Evolutionary conservation across 176 grass and related monocot species (phyloP).

Genomic region (Thinopyrum elongatum): DNA sequence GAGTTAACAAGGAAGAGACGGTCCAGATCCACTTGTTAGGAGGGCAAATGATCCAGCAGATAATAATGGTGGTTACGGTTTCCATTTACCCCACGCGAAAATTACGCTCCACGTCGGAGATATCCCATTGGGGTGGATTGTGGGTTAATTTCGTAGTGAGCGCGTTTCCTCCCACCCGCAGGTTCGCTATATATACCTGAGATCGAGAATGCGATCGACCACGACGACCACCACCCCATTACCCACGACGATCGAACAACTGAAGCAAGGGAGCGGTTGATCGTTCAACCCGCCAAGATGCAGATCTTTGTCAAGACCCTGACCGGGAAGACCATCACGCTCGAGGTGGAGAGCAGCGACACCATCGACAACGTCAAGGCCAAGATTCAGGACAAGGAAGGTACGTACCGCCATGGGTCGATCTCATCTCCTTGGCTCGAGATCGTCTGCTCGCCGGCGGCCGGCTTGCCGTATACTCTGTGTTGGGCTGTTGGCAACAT

Average conservation of each 20-base stretch:
- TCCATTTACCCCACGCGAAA: background rate
- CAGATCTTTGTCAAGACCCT: conserved; percentile 18
- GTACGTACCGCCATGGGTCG: background rate
- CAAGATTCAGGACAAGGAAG: conserved; percentile 14
- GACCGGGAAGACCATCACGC: conserved; percentile 11
- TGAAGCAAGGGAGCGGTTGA: background rate
- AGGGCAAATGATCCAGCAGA: too few relatives aligned
- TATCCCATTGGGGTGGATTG: background rate
- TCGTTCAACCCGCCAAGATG: background rate
- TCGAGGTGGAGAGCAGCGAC: conserved; percentile 20
- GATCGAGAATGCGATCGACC: background rate
- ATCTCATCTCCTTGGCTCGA: background rate
- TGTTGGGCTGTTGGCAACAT: too few relatives aligned
- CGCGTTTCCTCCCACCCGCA: background rate
- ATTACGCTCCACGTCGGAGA: background rate
- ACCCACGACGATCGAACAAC: background rate
- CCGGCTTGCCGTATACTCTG: too few relatives aligned
- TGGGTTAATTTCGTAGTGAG: background rate
- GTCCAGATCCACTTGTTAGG: too few relatives aligned
- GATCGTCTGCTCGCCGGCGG: too few relatives aligned
- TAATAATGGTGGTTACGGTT: background rate
- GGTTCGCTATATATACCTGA: background rate
- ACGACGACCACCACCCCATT: background rate
- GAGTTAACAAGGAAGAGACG: too few relatives aligned
- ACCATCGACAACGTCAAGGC: conserved; percentile 16